phyloP scores from a whole-genome alignment of 805 yeast species.

The Cyberlindnera amylophila region DNA sequence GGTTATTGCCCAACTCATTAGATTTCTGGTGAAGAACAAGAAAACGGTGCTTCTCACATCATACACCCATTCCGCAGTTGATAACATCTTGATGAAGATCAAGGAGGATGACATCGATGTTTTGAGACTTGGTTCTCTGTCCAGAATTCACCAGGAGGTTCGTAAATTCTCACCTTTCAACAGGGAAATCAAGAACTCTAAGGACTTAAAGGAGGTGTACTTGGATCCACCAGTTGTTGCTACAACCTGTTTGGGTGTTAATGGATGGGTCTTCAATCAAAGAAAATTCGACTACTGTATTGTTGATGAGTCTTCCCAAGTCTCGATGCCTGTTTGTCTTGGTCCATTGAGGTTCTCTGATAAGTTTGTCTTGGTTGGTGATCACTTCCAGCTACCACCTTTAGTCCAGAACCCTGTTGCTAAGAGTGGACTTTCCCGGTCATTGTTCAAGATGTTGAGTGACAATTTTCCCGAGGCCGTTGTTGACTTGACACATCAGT shows the following conservation, averaged over 20 bases:
- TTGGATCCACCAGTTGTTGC: conserved; percentile 74
- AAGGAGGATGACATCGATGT: conserved; percentile 43
- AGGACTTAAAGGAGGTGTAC: conserved; percentile 45
- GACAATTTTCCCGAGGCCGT: conserved; percentile 71
- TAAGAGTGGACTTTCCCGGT: conserved; percentile 53
- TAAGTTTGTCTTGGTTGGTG: conserved; percentile 91
- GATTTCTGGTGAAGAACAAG: conserved; percentile 51
- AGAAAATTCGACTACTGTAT: conserved; percentile 85
- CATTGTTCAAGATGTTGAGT: conserved; percentile 72
- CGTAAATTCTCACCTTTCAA: conserved; percentile 47
- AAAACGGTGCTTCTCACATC: conserved; percentile 77
- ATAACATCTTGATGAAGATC: conserved; percentile 81
- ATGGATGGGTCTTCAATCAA: conserved; percentile 53
- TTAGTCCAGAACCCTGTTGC: conserved; percentile 71
- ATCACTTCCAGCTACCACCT: conserved; percentile 91
- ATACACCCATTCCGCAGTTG: conserved; percentile 95
- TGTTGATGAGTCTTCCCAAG: conserved; percentile 95
- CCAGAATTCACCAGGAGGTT: conserved; percentile 61
- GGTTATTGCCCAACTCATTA: conserved; percentile 73
- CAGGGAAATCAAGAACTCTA: conserved; percentile 36
- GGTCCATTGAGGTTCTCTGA: conserved; percentile 82
- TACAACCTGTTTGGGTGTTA: conserved; percentile 78
- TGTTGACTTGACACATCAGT: conserved; percentile 76
- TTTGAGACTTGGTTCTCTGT: conserved; percentile 61
- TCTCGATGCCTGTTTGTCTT: conserved; percentile 83